Evolutionary conservation across 176 grass and related monocot genomes (phyloP), one percentile per base, ranked within the genome.

Genomic region (Hordeum marinum): DNA sequence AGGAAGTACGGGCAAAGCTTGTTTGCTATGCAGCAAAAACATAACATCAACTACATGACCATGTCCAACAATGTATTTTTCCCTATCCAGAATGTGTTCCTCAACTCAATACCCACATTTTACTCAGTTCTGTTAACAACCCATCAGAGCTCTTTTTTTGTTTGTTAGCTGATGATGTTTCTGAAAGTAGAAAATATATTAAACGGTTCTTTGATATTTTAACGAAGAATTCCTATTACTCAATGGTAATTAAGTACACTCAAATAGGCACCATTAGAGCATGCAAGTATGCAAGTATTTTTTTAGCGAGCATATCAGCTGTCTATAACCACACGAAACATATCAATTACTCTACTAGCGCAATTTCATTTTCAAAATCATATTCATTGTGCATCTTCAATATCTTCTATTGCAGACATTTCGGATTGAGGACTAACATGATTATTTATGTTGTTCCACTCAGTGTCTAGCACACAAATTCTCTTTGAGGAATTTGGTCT

Each of bases 1-100:
- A 96, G 60, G 89, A 72, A 61, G 82, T 94, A 75, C 91, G 94
- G 48, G 45, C 63, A 65, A 96, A 90, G 78, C 88, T 99, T 59
- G 76, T 64, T 8, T 62, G 81, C 60, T 78, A 59, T 31, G 35
- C 69, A 80, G 55, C 82, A 71, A 81, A 85, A 78, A 63, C 43
- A 84, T 93, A 85, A 55, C 39, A 26, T 80, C 63, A 40, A 67
- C 18, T 45, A 23, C 42, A 84, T 82, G 76, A 73, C 24, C 71
- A 72, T 88, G n/a, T 54, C 43, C 40, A 60, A 27, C 13, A 83
- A 72, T 83, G 72, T 82, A 31, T 84, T 87, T 37, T 74, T 23
- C 13, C 85, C 69, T 66, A 17, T 55, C 81, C 27, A 41, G 86
- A 39, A 85, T 80, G 63, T 86, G 41, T 77, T 87, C 12, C 78